Conservation (phyloP, 2,329 filamentous ascomycete genomes). For the Acrodontium crateriforme region DNA sequence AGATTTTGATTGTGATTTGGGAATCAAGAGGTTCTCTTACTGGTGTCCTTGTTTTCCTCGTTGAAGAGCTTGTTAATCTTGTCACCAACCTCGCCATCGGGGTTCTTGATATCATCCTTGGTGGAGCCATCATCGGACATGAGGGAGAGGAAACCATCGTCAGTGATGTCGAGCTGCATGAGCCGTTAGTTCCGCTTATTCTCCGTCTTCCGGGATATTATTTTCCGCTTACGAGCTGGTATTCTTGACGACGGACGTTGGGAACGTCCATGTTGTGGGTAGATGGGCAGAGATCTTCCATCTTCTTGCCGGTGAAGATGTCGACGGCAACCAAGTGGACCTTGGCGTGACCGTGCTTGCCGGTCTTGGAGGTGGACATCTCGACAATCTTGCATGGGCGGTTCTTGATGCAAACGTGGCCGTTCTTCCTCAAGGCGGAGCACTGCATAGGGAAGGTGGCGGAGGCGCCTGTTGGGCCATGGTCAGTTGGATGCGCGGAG, state of each 20-base stretch:
- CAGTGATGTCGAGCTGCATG: slow-evolving; percentile 73
- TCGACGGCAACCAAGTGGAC: slow-evolving; percentile 96
- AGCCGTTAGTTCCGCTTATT: slow-evolving; percentile 8
- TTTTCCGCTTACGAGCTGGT: slow-evolving; percentile 79
- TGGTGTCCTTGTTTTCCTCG: slow-evolving; percentile 79
- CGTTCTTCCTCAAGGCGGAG: slow-evolving; percentile 99
- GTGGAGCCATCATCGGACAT: slow-evolving; percentile 74
- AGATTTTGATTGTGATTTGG: neutral
- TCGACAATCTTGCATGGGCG: slow-evolving; percentile 99
- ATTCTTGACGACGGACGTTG: slow-evolving; percentile 80
- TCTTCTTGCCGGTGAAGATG: slow-evolving; percentile 99
- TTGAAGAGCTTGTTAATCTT: slow-evolving; percentile 73
- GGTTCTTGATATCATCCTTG: slow-evolving; percentile 92
- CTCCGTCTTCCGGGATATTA: neutral
- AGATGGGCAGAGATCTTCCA: slow-evolving; percentile 96
- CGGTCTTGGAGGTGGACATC: slow-evolving; percentile 99
- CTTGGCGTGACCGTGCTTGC: slow-evolving; percentile 99
- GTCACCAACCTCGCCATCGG: slow-evolving; percentile 76
- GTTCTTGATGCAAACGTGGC: slow-evolving; percentile 94
- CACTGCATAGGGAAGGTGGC: slow-evolving; percentile 96
- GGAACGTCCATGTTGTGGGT: slow-evolving; percentile 98
- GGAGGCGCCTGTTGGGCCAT: too few relatives aligned
- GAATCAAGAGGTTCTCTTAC: slow-evolving; percentile 43
- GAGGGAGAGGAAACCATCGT: slow-evolving; percentile 89
- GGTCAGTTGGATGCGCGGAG: too few relatives aligned